phyloP scores from a whole-genome alignment of 1,284 basidiomycete species.

The Cutaneotrichosporon cavernicola region DNA sequence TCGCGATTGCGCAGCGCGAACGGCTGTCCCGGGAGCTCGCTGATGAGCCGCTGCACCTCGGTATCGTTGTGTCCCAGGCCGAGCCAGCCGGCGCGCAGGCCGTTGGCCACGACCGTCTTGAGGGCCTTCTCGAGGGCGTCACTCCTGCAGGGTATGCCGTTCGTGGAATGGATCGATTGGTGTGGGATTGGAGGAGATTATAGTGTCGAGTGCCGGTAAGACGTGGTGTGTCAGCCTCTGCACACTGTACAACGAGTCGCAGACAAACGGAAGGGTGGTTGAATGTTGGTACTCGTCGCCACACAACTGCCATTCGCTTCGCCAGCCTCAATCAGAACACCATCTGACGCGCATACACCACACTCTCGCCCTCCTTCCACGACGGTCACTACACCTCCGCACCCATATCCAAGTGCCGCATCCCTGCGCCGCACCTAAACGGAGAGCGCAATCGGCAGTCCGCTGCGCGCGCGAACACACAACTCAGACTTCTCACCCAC shows the following conservation, averaged over 20 bases:
- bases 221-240: not conserved
- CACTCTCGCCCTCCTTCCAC: too few relatives aligned
- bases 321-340: too few relatives aligned
- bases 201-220: conserved; percentile 7
- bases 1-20: conserved; percentile 19
- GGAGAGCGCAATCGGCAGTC: too few relatives aligned
- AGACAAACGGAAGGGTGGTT: too few relatives aligned
- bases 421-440: not conserved
- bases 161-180: not conserved
- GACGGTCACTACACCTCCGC: too few relatives aligned
- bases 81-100: conserved; percentile 64
- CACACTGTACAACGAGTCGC: too few relatives aligned
- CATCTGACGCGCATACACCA: not conserved
- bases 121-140: conserved; percentile 63
- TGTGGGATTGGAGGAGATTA: not conserved
- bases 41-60: conserved; percentile 30
- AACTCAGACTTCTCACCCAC: not conserved
- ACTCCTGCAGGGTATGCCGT: conserved; percentile 32
- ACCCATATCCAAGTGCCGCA: too few relatives aligned
- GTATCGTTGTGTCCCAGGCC: conserved; percentile 38
- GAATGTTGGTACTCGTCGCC: too few relatives aligned
- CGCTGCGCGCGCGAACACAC: not conserved
- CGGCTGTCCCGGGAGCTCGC: conserved; percentile 23
- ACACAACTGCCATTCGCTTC: too few relatives aligned
- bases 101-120: conserved; percentile 69